Conservation (phyloP, 164 flowering plant genomes). For the Nymphaea thermarum region DNA sequence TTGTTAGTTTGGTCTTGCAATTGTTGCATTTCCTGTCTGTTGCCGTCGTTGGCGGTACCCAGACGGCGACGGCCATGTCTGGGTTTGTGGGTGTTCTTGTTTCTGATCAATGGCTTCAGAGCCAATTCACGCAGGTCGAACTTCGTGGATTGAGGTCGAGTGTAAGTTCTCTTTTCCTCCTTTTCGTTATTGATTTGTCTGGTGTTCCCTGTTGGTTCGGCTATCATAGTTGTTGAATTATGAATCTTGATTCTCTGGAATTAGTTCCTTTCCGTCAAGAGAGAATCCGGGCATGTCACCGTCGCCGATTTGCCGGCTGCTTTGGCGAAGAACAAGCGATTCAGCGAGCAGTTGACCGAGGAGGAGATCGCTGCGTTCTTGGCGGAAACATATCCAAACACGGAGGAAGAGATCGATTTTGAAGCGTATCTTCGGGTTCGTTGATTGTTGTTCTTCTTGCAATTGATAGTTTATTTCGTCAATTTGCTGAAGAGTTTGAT, state of each 20-base stretch:
- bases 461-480: neutral
- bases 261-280: conserved; percentile 38
- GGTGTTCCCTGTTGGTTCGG: neutral
- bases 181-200: neutral
- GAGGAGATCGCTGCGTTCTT: conserved; percentile 46
- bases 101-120: conserved; percentile 74
- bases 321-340: conserved; percentile 48
- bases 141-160: conserved; percentile 53
- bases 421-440: conserved; percentile 73
- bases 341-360: conserved; percentile 32
- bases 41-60: conserved; percentile 1
- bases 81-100: conserved; percentile 53
- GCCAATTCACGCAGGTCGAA: conserved; percentile 78
- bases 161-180: conserved; percentile 16
- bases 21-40: neutral
- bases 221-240: neutral
- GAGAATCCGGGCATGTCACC: conserved; percentile 21
- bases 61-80: conserved; percentile 31
- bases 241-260: conserved; percentile 1
- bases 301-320: conserved; percentile 63
- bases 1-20: no score
- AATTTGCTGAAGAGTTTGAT: neutral
- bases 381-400: conserved; percentile 31
- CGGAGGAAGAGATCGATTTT: conserved; percentile 52
- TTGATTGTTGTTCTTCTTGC: neutral